A percentile compares a stretch with the other conserved stretches of the same genome.
These are phyloP conservation scores for Tetrapisispora nanseiensis DNA, from an alignment of 805 yeast species.

Conservation along the genomic window DNA sequence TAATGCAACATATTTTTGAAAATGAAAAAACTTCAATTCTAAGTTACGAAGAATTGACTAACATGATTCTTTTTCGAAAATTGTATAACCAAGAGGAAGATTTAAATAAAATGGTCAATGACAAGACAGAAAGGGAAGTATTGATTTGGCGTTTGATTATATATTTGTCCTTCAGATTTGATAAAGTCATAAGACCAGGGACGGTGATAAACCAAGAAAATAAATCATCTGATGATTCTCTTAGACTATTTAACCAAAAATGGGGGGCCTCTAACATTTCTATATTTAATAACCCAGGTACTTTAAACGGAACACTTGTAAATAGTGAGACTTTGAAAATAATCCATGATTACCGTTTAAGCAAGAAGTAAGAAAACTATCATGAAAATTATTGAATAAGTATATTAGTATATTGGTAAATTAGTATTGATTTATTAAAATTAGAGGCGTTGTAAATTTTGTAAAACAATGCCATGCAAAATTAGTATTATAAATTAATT, in stretches of 20 bases:
- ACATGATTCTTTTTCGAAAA: slow-evolving; percentile 48
- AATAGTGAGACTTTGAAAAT: slow-evolving; percentile 1
- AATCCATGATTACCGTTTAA: no score
- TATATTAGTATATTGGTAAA: not conserved
- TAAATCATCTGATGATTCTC: slow-evolving; percentile 21
- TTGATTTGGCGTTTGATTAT: slow-evolving; percentile 32
- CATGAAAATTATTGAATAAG: not conserved
- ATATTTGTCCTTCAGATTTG: slow-evolving; percentile 35
- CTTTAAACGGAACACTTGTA: slow-evolving; percentile 5
- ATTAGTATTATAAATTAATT: not conserved
- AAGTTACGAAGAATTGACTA: slow-evolving; percentile 40
- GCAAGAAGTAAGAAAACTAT: no score
- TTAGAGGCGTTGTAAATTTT: not conserved
- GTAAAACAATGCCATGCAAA: not conserved
- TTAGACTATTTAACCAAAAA: slow-evolving; percentile 24
- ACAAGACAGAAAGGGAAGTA: slow-evolving; percentile 31
- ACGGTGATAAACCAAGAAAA: slow-evolving; percentile 9
- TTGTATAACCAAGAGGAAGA: slow-evolving; percentile 34
- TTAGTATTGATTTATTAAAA: not conserved
- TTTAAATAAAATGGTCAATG: slow-evolving; percentile 26
- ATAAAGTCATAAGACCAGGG: slow-evolving; percentile 17
- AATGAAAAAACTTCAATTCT: slow-evolving; percentile 17
- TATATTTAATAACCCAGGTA: slow-evolving; percentile 20
- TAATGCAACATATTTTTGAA: slow-evolving; percentile 11
- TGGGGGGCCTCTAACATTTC: slow-evolving; percentile 28